Base-by-base conservation (phyloP, 2,329 filamentous ascomycete genomes). In the Fusarium sororula region DNA sequence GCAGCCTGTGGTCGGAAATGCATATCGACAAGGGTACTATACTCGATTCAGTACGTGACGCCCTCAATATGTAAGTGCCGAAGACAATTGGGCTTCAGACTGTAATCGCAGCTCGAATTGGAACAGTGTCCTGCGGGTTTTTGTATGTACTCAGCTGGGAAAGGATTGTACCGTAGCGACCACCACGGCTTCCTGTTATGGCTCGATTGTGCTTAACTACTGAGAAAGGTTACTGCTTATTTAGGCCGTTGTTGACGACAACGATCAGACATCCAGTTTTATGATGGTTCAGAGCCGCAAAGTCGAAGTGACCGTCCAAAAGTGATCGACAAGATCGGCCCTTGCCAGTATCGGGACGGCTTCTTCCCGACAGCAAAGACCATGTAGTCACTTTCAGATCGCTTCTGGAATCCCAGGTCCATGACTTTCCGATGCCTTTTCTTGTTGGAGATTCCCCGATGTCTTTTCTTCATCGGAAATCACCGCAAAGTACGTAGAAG, bases 271-370 rank as follows among this genome's bases (percentile, higher is more conserved):
- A 55, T 66, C 42, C 61, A 65, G 44, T 51, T 59, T 35, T n/a
- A 51, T 65, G 73, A 57, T 47, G 66, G 67, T 62, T 64, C 66
- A 77, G 72, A 78, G 75, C 74, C 72, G 73, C 71, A 75, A 50
- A 55, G 41, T 73, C 48, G 50, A 62, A 61, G 63, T 61, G 61
- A 61, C 35, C 20, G 51, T 26, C 50, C 60, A 61, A 60, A 67
- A 42, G 64, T 72, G 77, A 78, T 78, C 77, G 75, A 66, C 77
- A 78, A 77, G 77, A 77, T 78, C 72, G 75, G 57, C 74, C 76
- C 70, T 76, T 73, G 75, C 71, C 75, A 70, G 74, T 32, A 51
- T 64, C 77, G 72, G 70, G 72, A 77, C 68, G 66, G 70, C 57
- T 42, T 64, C 57, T 66, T 68, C 37, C 77, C 77, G 77, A 55